A percentile compares a stretch with the other conserved stretches of the same genome.
phyloP scores from a whole-genome alignment of 108 stramenopile genomes.

The Conticribra guillardii region DNA sequence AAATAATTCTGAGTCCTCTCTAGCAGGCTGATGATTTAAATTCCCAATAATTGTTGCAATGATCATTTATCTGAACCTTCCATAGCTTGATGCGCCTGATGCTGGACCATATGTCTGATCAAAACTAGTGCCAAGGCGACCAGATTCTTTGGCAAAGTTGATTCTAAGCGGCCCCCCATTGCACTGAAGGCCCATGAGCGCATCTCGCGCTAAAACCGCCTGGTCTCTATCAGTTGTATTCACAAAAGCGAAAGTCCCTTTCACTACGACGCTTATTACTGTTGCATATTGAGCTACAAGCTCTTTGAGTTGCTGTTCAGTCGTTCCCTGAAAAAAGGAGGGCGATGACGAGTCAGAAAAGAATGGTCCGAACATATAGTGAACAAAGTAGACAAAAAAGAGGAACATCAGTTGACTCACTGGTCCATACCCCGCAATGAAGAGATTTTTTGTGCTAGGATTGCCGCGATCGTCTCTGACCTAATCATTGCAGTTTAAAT shows the following conservation, averaged over 20 bases:
- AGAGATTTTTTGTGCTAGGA: conserved; percentile 86
- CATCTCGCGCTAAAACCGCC: conserved; percentile 69
- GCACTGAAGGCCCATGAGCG: conserved; percentile 63
- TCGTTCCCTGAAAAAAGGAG: conserved; percentile 62
- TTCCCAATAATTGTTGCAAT: no score
- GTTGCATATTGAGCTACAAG: conserved; percentile 63
- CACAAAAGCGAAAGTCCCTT: conserved; percentile 82
- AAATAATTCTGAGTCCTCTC: no score
- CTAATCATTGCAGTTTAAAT: no score
- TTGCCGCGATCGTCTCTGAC: conserved; percentile 89
- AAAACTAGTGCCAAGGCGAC: conserved; percentile 85
- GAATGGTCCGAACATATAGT: no score
- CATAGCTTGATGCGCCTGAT: conserved; percentile 11
- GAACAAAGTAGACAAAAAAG: neutral
- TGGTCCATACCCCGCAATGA: conserved; percentile 87
- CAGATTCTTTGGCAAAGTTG: conserved; percentile 90
- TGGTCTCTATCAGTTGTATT: conserved; percentile 68
- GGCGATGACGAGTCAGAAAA: no score
- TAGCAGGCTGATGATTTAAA: no score
- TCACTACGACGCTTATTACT: conserved; percentile 76
- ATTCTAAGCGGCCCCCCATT: conserved; percentile 83
- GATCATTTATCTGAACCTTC: conserved; percentile 27
- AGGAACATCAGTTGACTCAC: conserved; percentile 6
- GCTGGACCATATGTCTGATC: conserved; percentile 67
- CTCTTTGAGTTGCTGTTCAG: conserved; percentile 72